Base-by-base conservation (phyloP, 768 basidiomycete genomes). In the Suillus paluster region DNA sequence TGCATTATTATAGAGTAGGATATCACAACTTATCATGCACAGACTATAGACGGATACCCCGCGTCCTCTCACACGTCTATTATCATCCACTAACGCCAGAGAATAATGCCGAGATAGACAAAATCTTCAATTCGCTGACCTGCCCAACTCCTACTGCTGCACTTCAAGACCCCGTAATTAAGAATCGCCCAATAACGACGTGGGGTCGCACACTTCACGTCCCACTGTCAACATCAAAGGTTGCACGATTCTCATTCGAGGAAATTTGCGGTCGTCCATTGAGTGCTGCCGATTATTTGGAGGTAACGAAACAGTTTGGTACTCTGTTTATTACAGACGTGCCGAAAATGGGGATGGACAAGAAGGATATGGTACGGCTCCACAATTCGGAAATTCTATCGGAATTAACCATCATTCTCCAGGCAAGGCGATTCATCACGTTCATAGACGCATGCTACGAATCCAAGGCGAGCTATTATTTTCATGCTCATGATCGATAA, bases 391-490 rank as follows among this genome's bases (percentile, higher is more conserved):
- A 23, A 14, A 33, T 11, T 33, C 23, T 30, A 60, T 41, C 63
- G 17, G 48, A 61, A 60, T 55, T 19, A 41, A 56, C 12, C 49
- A 38, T 56, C n/a, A 59, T 45, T 41, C n/a, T n/a, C 9, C 66
- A 93, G 92, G 96, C 96, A 21, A 83, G 97, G 67, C 80, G 97
- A 64, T 99, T 99, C 73, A 99, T 99, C 71, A 96, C 96, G 1
- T 98, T 99, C 73, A 90, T 99, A 68, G 97, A 99, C 79, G 93
- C 95, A 25, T 96, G 94, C 70, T 97, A 97, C 68, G 95, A 97
- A 73, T 95, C 88, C 80, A 92, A 90, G 83, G 90, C 88, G 69
- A 10, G 75, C 63, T 23, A 23, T 23, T 27, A 15, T 45, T 10
- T n/a, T 36, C 27, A 15, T 19, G 53, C 36, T 9, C 21, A 42